Conservation (phyloP, 2,329 filamentous ascomycete genomes). For the Sarocladium oryzae region DNA sequence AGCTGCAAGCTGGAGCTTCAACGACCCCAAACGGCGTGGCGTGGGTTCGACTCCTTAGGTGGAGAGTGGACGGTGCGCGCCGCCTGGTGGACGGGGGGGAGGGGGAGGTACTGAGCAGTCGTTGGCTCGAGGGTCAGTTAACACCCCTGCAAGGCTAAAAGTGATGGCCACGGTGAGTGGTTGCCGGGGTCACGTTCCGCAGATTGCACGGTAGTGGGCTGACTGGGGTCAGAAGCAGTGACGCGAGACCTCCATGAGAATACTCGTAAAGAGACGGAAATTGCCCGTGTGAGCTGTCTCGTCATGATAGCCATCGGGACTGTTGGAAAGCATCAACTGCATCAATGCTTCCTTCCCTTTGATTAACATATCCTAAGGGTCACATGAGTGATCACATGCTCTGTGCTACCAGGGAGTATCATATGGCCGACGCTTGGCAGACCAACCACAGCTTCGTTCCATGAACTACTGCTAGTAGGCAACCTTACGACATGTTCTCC, state of each 20-base stretch:
- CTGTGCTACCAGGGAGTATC: neutral
- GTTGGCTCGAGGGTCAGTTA: neutral
- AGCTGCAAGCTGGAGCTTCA: neutral
- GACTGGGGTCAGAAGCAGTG: neutral
- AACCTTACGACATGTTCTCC: neutral
- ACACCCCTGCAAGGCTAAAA: conserved; percentile 1
- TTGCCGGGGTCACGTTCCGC: conserved; percentile 6
- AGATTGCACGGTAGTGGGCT: conserved; percentile 7
- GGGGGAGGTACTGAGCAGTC: neutral
- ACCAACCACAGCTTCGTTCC: neutral
- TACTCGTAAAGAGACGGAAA: too few relatives aligned
- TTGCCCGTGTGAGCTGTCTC: too few relatives aligned
- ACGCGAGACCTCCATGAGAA: conserved; percentile 1
- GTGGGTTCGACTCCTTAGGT: neutral
- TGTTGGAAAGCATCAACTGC: neutral
- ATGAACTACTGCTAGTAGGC: neutral
- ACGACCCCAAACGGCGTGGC: too few relatives aligned
- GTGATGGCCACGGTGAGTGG: conserved; percentile 5
- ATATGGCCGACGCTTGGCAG: neutral
- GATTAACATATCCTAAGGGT: neutral
- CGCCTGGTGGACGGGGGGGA: neutral
- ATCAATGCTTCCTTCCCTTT: neutral
- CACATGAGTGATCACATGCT: neutral
- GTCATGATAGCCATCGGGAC: too few relatives aligned
- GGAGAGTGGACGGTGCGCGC: neutral